Evolutionary conservation across 2,329 filamentous ascomycete species (phyloP).

Genomic region (Fusarium xylarioides): DNA sequence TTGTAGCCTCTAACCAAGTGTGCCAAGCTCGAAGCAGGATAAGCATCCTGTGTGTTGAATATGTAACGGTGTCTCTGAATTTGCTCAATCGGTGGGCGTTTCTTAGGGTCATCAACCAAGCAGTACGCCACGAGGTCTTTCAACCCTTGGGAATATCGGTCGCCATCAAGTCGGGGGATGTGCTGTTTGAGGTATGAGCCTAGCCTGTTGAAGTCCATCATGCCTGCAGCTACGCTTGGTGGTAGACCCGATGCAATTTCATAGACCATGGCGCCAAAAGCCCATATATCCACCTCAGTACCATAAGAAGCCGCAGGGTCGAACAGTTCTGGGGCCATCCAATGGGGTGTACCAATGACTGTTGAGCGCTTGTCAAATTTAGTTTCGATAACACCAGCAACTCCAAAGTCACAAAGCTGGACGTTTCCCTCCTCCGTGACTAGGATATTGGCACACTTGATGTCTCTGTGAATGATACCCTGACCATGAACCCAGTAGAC

Average conservation of each 20-base stretch:
- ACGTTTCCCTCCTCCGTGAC: constrained; percentile 80
- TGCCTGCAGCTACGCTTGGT: constrained; percentile 69
- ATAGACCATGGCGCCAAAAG: constrained; percentile 81
- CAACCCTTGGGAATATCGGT: constrained; percentile 73
- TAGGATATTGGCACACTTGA: constrained; percentile 82
- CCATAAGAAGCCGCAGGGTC: constrained; percentile 72
- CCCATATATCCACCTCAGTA: constrained; percentile 83
- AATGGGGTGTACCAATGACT: constrained; percentile 83
- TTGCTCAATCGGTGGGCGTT: constrained; percentile 74
- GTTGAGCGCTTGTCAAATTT: constrained; percentile 81
- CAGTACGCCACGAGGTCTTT: constrained; percentile 78
- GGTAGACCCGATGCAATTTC: constrained; percentile 83
- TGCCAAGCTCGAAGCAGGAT: constrained; percentile 71
- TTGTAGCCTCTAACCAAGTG: constrained; percentile 77
- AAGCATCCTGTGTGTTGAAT: constrained; percentile 66
- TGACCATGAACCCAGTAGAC: constrained; percentile 74
- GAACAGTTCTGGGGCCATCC: constrained; percentile 86
- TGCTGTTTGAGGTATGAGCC: constrained; percentile 67
- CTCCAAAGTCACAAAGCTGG: constrained; percentile 86
- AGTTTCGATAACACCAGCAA: constrained; percentile 79
- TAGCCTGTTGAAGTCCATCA: constrained; percentile 57
- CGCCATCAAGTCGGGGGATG: constrained; percentile 75
- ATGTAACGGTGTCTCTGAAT: constrained; percentile 78
- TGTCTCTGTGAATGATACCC: constrained; percentile 75
- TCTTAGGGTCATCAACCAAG: constrained; percentile 72